Conservation (phyloP, 2,329 filamentous ascomycete species). For the Penicillium hesseltinei region DNA sequence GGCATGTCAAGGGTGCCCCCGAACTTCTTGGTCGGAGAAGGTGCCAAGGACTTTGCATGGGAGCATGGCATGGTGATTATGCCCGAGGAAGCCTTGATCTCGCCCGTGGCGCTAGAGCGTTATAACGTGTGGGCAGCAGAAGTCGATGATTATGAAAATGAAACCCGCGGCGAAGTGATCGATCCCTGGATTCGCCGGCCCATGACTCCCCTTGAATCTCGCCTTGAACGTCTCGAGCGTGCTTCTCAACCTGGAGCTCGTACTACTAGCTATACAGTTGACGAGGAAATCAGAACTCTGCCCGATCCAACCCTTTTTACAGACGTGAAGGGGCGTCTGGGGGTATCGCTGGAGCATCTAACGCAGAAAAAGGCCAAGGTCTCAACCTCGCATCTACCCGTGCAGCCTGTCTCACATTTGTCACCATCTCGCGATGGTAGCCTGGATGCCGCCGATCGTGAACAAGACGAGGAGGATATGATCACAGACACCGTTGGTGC, state of each 20-base stretch:
- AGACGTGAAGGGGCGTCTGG: not conserved
- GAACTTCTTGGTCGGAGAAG: conserved; percentile 82
- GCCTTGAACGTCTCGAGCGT: not conserved
- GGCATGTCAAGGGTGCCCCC: conserved; percentile 86
- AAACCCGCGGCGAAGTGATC: conserved; percentile 51
- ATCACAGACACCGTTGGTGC: conserved; percentile 94
- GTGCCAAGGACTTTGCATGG: conserved; percentile 81
- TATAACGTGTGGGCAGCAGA: conserved; percentile 72
- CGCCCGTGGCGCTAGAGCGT: conserved; percentile 72
- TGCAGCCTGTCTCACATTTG: not conserved
- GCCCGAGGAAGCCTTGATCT: conserved; percentile 75
- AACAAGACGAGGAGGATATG: conserved; percentile 49
- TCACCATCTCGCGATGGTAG: not conserved
- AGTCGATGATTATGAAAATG: conserved; percentile 9
- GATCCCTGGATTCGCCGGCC: conserved; percentile 26
- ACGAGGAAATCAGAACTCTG: not conserved
- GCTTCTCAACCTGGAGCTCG: not conserved
- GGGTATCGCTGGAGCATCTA: not conserved
- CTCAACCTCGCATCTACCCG: not conserved
- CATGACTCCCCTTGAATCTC: conserved; percentile 21
- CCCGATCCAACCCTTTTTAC: not conserved
- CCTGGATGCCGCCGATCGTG: not conserved
- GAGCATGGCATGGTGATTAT: conserved; percentile 72
- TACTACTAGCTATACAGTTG: not conserved
- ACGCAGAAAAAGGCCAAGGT: not conserved